Percentiles rank a stretch among this genome's conserved stretches.
These are phyloP conservation scores for Vaccinium myrtillus DNA, from an alignment of 148 eudicot genomes.

Conservation along the genomic window DNA sequence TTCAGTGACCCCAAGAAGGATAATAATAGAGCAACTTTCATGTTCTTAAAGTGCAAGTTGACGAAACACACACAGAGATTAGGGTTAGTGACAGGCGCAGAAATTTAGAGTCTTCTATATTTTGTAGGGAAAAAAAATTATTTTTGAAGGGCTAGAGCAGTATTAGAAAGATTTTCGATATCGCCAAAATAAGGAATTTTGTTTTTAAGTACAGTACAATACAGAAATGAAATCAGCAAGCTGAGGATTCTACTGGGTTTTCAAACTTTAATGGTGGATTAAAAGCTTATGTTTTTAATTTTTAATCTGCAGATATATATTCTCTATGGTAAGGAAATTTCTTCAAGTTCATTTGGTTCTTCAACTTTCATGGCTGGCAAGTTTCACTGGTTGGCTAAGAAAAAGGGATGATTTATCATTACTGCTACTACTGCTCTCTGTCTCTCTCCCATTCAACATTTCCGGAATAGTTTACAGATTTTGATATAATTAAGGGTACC, in stretches of 20 bases:
- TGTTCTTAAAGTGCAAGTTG: neutral
- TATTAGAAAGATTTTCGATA: neutral
- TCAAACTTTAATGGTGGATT: neutral
- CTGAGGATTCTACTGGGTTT: neutral
- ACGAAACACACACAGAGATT: neutral
- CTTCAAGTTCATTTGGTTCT: constrained; percentile 13
- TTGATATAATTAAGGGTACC: neutral
- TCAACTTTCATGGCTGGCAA: constrained; percentile 19
- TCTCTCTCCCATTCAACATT: neutral
- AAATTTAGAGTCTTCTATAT: neutral
- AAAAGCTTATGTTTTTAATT: neutral
- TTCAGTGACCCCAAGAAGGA: neutral
- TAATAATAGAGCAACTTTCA: neutral
- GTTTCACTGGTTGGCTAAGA: constrained; percentile 7
- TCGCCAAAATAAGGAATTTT: neutral
- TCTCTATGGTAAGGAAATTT: neutral
- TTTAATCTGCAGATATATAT: neutral
- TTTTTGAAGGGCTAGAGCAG: neutral
- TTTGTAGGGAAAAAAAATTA: neutral
- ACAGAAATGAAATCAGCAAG: neutral
- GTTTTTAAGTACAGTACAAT: neutral
- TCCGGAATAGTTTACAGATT: neutral
- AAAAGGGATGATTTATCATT: constrained; percentile 13
- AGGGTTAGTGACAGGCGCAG: neutral
- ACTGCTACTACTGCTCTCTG: neutral